Evolutionary conservation across 768 basidiomycete species (phyloP).

Genomic region (Mycena epipterygia): DNA sequence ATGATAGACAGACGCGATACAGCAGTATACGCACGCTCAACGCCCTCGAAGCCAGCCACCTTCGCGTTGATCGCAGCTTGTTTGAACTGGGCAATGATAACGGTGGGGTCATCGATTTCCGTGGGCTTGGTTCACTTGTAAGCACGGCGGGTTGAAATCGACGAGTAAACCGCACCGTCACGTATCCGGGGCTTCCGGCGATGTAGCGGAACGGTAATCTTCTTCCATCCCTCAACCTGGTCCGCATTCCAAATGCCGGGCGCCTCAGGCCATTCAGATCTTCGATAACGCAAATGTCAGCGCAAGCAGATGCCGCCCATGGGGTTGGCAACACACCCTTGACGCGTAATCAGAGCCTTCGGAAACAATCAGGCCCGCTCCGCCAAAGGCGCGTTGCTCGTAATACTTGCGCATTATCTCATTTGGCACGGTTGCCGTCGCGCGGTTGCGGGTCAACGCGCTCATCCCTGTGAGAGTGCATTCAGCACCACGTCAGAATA

Average conservation of each 20-base stretch:
- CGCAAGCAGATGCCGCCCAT: not conserved
- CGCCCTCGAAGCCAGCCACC: slow-evolving; percentile 27
- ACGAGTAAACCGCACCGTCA: no score
- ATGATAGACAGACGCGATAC: no score
- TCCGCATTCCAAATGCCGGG: slow-evolving; percentile 62
- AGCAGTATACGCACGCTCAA: no score
- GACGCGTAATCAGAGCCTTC: slow-evolving; percentile 57
- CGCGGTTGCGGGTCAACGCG: slow-evolving; percentile 57
- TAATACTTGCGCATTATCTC: slow-evolving; percentile 57
- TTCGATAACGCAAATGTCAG: slow-evolving; percentile 2
- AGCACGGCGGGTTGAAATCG: no score
- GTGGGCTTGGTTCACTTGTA: slow-evolving; percentile 44
- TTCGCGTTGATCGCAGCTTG: slow-evolving; percentile 51
- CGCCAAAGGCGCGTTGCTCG: slow-evolving; percentile 51
- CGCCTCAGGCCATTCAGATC: slow-evolving; percentile 39
- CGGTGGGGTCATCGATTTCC: slow-evolving; percentile 46
- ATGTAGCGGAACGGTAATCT: slow-evolving; percentile 52
- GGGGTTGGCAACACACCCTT: slow-evolving; percentile 51
- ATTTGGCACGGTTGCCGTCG: slow-evolving; percentile 54
- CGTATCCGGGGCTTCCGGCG: slow-evolving; percentile 44
- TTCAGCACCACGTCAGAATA: not conserved
- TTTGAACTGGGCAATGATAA: slow-evolving; percentile 45
- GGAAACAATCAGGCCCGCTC: slow-evolving; percentile 54
- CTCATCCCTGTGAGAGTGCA: slow-evolving; percentile 52
- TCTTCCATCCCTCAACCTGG: slow-evolving; percentile 61